phyloP scores from a whole-genome alignment of 208 protist genomes.

The Blastocrithidia nonstop region DNA sequence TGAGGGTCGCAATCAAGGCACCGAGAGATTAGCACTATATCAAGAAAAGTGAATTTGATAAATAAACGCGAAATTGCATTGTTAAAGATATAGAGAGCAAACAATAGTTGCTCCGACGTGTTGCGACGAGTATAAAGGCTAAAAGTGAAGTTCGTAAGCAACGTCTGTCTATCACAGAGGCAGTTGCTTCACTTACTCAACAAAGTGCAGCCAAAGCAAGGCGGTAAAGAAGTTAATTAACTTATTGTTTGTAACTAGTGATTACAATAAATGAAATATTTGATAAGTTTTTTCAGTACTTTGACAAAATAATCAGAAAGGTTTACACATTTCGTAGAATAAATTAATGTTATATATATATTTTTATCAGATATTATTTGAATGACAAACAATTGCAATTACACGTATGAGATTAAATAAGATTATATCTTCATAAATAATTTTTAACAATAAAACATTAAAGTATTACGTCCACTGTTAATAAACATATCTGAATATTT shows the following conservation, averaged over 20 bases:
- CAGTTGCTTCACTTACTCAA: slow-evolving; percentile 18
- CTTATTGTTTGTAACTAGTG: no score
- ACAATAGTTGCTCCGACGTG: slow-evolving; percentile 48
- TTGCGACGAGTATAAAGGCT: slow-evolving; percentile 57
- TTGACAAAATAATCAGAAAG: background rate
- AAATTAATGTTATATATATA: no score
- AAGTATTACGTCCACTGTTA: no score
- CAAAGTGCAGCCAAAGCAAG: slow-evolving; percentile 23
- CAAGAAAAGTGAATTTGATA: slow-evolving; percentile 80
- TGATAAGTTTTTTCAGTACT: background rate
- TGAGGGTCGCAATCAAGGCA: slow-evolving; percentile 63
- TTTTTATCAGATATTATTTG: no score
- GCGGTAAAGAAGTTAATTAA: slow-evolving; percentile 6
- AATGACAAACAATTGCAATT: no score
- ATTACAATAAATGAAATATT: slow-evolving; percentile 1
- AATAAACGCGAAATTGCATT: slow-evolving; percentile 36
- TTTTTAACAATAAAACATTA: no score
- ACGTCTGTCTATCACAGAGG: slow-evolving; percentile 15
- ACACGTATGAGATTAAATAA: no score
- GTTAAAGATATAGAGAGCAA: slow-evolving; percentile 51
- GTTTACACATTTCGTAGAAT: no score
- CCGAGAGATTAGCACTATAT: slow-evolving; percentile 66
- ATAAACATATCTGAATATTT: no score
- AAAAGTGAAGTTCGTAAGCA: slow-evolving; percentile 16
- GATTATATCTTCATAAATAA: no score